A percentile compares a stretch with the other conserved stretches of the same genome.
Conservation (phyloP, 202 grass and related monocot genomes). For the Carex arenaria region DNA sequence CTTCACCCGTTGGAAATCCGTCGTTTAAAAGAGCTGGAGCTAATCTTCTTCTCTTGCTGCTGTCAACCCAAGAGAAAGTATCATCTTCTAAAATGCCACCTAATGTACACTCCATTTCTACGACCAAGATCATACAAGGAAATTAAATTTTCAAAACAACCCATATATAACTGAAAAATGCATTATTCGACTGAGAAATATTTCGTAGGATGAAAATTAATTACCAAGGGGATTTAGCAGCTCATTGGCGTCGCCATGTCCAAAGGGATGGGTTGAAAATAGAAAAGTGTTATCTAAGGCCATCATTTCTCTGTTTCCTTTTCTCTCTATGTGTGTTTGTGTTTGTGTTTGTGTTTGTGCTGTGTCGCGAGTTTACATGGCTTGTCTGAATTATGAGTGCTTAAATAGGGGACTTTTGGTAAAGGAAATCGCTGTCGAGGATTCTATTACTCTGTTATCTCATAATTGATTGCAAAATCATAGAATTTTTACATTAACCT, state of each 20-base stretch:
- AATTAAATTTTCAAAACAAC: background rate
- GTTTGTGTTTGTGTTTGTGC: conserved; percentile 1
- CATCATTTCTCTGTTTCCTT: conserved; percentile 22
- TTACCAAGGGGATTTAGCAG: conserved; percentile 21
- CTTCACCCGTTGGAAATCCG: conserved; percentile 7
- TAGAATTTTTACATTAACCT: background rate
- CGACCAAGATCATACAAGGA: background rate
- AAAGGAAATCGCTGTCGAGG: conserved; percentile 14
- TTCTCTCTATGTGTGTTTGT: background rate
- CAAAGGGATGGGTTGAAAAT: conserved; percentile 23
- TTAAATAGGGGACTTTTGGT: conserved; percentile 63
- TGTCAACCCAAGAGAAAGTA: conserved; percentile 14
- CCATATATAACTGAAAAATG: background rate
- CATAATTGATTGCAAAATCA: background rate
- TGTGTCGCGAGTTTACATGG: conserved; percentile 11
- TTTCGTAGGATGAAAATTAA: background rate
- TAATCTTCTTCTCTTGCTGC: conserved; percentile 27
- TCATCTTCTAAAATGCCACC: conserved; percentile 29
- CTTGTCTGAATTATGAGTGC: conserved; percentile 23
- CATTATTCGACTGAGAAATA: background rate
- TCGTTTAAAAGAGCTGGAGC: background rate
- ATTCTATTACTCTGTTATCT: background rate
- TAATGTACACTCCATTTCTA: conserved; percentile 27
- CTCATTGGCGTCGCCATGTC: conserved; percentile 21
- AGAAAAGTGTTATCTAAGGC: conserved; percentile 36